Conservation (phyloP, 1,139 yeast species). For the Candida sanyaensis region DNA sequence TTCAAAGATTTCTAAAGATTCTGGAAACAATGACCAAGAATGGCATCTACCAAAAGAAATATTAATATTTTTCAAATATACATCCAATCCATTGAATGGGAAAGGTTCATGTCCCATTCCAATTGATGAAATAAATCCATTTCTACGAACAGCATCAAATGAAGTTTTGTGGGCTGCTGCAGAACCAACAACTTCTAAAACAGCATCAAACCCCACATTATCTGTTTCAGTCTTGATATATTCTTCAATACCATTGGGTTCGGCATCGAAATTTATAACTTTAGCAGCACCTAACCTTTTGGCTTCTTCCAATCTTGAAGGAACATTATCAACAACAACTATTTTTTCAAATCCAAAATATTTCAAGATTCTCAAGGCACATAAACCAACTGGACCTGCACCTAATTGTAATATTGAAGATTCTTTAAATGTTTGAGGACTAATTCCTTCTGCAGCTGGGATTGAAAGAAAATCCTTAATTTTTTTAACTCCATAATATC, state of each 20-base stretch:
- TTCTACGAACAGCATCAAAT: constrained; percentile 55
- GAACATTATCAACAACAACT: constrained; percentile 54
- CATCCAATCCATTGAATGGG: constrained; percentile 60
- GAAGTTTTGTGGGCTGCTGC: constrained; percentile 52
- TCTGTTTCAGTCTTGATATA: constrained; percentile 32
- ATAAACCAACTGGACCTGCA: constrained; percentile 67
- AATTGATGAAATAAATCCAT: constrained; percentile 59
- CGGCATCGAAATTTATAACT: constrained; percentile 45
- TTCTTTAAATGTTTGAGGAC: constrained; percentile 25
- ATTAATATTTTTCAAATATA: constrained; percentile 58
- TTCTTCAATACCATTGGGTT: constrained; percentile 24
- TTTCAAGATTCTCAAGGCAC: constrained; percentile 51
- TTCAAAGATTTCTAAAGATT: constrained; percentile 52
- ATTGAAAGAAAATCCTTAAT: constrained; percentile 43
- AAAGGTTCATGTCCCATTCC: constrained; percentile 64
- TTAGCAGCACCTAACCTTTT: constrained; percentile 42
- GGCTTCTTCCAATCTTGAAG: constrained; percentile 49
- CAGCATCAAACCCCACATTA: constrained; percentile 54
- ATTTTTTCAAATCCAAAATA: constrained; percentile 47
- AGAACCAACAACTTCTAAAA: constrained; percentile 59
- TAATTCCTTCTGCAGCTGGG: constrained; percentile 20
- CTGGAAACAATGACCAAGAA: constrained; percentile 57
- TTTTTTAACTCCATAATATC: constrained; percentile 56
- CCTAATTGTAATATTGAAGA: constrained; percentile 54
- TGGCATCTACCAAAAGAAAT: constrained; percentile 69